These are phyloP conservation scores for Takashimella tepidaria DNA, from an alignment of 1,284 basidiomycete genomes.

Conservation along the genomic window DNA sequence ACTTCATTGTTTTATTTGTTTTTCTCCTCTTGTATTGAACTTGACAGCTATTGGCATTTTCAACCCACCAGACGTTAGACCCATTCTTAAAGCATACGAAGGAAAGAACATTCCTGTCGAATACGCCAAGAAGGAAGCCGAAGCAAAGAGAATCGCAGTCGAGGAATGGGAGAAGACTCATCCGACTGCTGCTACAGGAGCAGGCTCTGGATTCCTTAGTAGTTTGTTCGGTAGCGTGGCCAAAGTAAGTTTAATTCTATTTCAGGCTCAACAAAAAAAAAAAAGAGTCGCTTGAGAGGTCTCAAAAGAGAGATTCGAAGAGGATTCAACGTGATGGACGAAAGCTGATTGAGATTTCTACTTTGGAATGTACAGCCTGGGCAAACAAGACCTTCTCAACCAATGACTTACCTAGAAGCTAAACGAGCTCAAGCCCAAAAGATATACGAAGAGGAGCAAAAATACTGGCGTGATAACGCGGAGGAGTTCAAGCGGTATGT, in stretches of 20 bases:
- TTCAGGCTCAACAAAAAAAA: too few relatives aligned
- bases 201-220: slow-evolving; percentile 50
- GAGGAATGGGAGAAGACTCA: slow-evolving; percentile 74
- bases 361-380: slow-evolving; percentile 23
- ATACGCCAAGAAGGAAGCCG: slow-evolving; percentile 80
- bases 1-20: too few relatives aligned
- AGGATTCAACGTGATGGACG: too few relatives aligned
- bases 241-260: slow-evolving; percentile 39
- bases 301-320: too few relatives aligned
- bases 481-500: slow-evolving; percentile 65
- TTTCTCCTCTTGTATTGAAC: too few relatives aligned
- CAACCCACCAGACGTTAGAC: slow-evolving; percentile 76
- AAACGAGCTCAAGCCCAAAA: slow-evolving; percentile 82
- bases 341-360: too few relatives aligned
- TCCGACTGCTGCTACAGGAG: slow-evolving; percentile 37
- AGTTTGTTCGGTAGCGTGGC: slow-evolving; percentile 57
- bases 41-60: slow-evolving; percentile 78
- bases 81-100: slow-evolving; percentile 74
- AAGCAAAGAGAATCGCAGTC: slow-evolving; percentile 67
- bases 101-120: slow-evolving; percentile 85
- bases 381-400: slow-evolving; percentile 48
- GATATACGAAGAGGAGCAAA: slow-evolving; percentile 79
- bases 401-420: slow-evolving; percentile 81
- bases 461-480: slow-evolving; percentile 76
- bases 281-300: too few relatives aligned